Percentiles rank a stretch among this genome's conserved stretches.
Conservation (phyloP, 139 green algal species). For the Chlamydomonas sp. region DNA sequence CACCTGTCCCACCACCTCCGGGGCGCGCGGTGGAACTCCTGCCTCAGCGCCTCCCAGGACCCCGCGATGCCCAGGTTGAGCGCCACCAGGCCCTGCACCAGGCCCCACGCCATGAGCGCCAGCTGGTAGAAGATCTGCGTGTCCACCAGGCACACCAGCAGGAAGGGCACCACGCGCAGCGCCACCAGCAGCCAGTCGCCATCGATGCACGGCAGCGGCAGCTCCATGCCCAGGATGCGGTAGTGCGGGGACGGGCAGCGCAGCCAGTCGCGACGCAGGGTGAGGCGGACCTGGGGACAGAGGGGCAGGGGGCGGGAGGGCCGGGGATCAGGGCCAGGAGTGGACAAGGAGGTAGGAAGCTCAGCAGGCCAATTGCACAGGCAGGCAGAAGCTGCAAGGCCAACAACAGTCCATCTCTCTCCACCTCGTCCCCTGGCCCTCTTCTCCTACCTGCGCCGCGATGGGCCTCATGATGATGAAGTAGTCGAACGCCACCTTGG, state of each 20-base stretch:
- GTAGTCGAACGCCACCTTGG: conserved; percentile 66
- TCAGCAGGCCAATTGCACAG: neutral
- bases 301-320: too few relatives aligned
- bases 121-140: conserved; percentile 53
- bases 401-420: neutral
- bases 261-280: conserved; percentile 36
- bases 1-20: neutral
- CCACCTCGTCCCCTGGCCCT: neutral
- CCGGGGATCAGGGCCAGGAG: neutral
- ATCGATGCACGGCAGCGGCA: conserved; percentile 35
- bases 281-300: conserved; percentile 5
- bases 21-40: conserved; percentile 8
- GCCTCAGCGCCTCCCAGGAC: neutral
- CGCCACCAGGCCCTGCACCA: neutral
- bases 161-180: conserved; percentile 32
- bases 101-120: conserved; percentile 7
- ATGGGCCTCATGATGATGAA: conserved; percentile 53
- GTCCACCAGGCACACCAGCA: conserved; percentile 52
- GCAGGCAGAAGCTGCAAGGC: neutral
- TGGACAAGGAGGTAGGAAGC: neutral
- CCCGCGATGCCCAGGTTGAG: neutral
- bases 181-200: conserved; percentile 42
- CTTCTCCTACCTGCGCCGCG: conserved; percentile 17
- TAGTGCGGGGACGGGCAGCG: neutral
- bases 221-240: neutral